These are phyloP conservation scores for Sisymbrium altissimum DNA, from an alignment of 345 rosid species.

Conservation along the genomic window DNA sequence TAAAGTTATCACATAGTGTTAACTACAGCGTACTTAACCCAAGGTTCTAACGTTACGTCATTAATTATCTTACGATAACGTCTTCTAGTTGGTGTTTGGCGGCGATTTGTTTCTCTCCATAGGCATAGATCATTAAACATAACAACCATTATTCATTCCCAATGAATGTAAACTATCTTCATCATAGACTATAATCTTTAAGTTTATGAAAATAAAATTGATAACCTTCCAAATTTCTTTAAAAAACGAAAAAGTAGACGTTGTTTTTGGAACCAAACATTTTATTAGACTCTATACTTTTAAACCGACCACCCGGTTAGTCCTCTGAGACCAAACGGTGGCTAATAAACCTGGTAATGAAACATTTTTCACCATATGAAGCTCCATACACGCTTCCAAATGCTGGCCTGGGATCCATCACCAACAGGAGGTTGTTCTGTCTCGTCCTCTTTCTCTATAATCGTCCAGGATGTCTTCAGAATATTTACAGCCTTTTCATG, in stretches of 20 bases:
- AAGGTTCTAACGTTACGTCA: neutral
- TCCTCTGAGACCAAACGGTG: too few relatives aligned
- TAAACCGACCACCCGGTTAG: too few relatives aligned
- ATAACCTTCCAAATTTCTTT: neutral
- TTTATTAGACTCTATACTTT: too few relatives aligned
- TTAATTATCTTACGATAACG: neutral
- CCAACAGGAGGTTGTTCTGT: neutral
- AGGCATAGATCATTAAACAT: neutral
- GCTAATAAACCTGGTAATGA: neutral
- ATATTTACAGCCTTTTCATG: neutral
- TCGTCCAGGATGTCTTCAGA: neutral
- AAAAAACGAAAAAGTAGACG: neutral
- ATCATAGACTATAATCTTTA: neutral
- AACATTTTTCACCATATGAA: neutral
- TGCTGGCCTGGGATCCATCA: neutral
- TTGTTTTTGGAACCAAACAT: too few relatives aligned
- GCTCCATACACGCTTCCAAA: neutral
- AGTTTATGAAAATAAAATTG: neutral
- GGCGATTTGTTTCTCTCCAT: neutral
- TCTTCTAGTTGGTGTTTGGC: neutral
- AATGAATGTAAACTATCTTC: neutral
- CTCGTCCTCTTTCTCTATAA: neutral
- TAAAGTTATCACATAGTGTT: neutral
- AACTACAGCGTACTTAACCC: neutral
- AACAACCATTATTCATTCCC: neutral